Conservation (phyloP, 208 protist genomes). For the Crithidia bombi region DNA sequence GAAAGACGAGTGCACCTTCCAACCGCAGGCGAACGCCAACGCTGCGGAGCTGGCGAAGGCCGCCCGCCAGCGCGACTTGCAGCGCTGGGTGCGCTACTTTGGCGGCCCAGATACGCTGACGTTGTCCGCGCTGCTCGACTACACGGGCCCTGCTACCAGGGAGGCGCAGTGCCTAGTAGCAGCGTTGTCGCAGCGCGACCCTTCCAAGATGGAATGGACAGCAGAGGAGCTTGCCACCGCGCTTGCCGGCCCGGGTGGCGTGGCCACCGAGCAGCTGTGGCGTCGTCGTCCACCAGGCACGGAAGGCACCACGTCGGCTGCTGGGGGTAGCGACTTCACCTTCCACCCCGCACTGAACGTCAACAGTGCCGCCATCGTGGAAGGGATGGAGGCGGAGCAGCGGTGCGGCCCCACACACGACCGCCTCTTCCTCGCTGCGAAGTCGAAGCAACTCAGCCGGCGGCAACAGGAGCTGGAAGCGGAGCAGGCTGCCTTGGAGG, state of each 20-base stretch:
- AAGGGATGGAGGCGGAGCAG: constrained; percentile 20
- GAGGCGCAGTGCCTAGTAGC: constrained; percentile 22
- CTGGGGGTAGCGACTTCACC: constrained; percentile 36
- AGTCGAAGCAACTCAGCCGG: constrained; percentile 40
- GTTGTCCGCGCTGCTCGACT: constrained; percentile 2
- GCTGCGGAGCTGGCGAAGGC: constrained; percentile 1
- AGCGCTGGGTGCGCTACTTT: constrained; percentile 34
- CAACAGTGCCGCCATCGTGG: constrained; percentile 27
- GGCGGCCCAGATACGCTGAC: constrained; percentile 4
- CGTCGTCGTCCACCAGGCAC: constrained; percentile 18
- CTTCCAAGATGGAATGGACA: constrained; percentile 26
- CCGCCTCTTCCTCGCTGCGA: constrained; percentile 57
- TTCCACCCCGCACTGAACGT: constrained; percentile 46
- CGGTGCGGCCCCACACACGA: constrained; percentile 41
- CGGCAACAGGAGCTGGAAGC: constrained; percentile 47
- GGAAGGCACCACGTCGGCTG: neutral
- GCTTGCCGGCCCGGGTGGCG: neutral
- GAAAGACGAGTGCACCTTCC: constrained; percentile 22
- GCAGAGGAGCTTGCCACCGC: constrained; percentile 14
- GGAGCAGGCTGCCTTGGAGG: constrained; percentile 32
- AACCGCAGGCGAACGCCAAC: constrained; percentile 18
- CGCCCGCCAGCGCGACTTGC: constrained; percentile 27
- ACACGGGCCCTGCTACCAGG: constrained; percentile 8
- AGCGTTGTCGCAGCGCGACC: constrained; percentile 6
- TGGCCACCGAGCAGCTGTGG: constrained; percentile 11